A percentile compares a stretch with the other conserved stretches of the same genome.
These are phyloP conservation scores for Erythrophleum fordii DNA, from an alignment of 306 rosid species.

Conservation along the genomic window DNA sequence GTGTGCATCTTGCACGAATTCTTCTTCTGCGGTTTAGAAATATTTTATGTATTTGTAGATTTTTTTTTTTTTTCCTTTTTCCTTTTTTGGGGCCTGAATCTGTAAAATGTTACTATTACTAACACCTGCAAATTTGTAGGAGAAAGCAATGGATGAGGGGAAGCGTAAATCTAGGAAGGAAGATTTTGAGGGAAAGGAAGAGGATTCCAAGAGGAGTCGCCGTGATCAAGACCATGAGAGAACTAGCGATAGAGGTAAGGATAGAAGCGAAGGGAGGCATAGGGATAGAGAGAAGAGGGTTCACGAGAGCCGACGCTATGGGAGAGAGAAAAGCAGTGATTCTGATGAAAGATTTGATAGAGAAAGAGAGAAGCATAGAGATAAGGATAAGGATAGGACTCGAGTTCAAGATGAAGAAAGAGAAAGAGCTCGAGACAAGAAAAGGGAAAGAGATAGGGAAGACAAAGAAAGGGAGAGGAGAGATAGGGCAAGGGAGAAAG, in stretches of 20 bases:
- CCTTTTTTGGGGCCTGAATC: not conserved
- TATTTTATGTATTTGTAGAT: not conserved
- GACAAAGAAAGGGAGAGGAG: conserved; percentile 47
- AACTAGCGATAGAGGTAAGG: conserved; percentile 56
- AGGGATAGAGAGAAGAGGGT: conserved; percentile 65
- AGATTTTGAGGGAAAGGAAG: conserved; percentile 53
- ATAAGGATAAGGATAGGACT: conserved; percentile 41
- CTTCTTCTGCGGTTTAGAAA: not conserved
- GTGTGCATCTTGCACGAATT: not conserved
- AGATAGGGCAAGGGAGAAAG: conserved; percentile 33
- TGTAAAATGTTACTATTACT: not conserved
- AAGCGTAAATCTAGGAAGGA: conserved; percentile 69
- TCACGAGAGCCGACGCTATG: conserved; percentile 41
- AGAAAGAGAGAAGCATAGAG: conserved; percentile 55
- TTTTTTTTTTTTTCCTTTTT: too few relatives aligned
- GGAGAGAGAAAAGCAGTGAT: conserved; percentile 46
- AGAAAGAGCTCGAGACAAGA: conserved; percentile 44
- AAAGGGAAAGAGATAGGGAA: conserved; percentile 42
- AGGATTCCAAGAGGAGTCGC: conserved; percentile 70
- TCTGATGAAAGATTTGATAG: conserved; percentile 37
- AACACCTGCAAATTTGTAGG: conserved; percentile 31
- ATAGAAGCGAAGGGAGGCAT: conserved; percentile 54
- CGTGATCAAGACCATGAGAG: conserved; percentile 52
- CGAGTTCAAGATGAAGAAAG: conserved; percentile 36
- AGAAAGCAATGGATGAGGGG: conserved; percentile 61